Conservation (phyloP, 1,284 basidiomycete genomes). For the Quambalaria eucalypti region DNA sequence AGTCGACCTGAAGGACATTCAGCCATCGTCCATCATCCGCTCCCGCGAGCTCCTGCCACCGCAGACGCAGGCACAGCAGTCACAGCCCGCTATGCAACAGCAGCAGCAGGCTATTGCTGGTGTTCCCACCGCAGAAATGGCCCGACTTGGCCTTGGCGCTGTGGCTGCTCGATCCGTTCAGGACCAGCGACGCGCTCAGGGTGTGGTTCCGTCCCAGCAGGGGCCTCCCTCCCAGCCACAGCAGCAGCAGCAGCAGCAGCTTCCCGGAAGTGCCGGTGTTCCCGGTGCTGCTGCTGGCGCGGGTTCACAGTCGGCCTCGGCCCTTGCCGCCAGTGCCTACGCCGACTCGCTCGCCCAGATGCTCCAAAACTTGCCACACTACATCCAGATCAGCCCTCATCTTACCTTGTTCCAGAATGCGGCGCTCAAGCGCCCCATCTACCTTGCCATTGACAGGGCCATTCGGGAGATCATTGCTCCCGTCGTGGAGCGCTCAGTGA, state of each 20-base stretch:
- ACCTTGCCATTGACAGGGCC: constrained; percentile 83
- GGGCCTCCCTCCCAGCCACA: constrained; percentile 9
- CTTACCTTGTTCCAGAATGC: constrained; percentile 63
- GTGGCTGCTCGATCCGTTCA: neutral
- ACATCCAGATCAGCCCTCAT: constrained; percentile 66
- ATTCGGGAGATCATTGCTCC: constrained; percentile 96
- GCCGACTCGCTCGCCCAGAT: constrained; percentile 58
- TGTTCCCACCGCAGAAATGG: neutral
- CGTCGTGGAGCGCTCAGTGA: constrained; percentile 97
- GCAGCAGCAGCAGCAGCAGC: constrained; percentile 22
- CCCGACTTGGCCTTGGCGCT: neutral
- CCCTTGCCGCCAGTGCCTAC: constrained; percentile 44
- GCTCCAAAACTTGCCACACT: constrained; percentile 62
- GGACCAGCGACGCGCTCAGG: neutral
- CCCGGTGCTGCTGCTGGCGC: constrained; percentile 37
- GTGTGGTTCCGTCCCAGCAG: constrained; percentile 19
- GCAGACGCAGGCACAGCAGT: neutral
- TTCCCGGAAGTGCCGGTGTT: constrained; percentile 15
- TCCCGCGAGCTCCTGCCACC: constrained; percentile 50
- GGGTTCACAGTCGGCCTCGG: constrained; percentile 21
- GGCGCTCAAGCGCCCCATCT: constrained; percentile 80
- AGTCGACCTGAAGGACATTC: constrained; percentile 75
- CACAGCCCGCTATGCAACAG: constrained; percentile 15
- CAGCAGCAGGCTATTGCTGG: constrained; percentile 13
- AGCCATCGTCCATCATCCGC: constrained; percentile 73